phyloP scores from a whole-genome alignment of 768 basidiomycete species.

The Boletus subcaerulescens region DNA sequence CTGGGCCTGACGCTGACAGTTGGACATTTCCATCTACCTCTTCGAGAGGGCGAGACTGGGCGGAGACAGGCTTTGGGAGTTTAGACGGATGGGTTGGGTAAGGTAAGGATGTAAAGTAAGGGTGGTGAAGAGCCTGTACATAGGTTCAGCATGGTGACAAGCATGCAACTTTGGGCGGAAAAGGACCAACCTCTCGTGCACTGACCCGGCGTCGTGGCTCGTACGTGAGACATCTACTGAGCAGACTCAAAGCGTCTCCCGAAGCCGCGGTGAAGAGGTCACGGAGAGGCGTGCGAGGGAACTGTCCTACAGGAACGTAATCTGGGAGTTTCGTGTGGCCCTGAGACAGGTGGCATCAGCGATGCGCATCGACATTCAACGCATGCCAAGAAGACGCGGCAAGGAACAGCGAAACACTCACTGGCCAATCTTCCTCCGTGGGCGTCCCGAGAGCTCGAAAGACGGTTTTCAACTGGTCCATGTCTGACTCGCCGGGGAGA shows the following conservation, averaged over 20 bases:
- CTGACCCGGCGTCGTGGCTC: conserved; percentile 82
- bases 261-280: conserved; percentile 91
- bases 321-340: conserved; percentile 90
- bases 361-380: background rate
- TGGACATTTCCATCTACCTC: conserved; percentile 77
- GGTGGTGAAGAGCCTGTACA: conserved; percentile 73
- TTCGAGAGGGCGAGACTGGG: conserved; percentile 59
- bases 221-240: conserved; percentile 75
- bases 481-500: conserved; percentile 90
- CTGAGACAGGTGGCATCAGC: conserved; percentile 36
- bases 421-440: conserved; percentile 97
- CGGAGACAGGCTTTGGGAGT: conserved; percentile 68
- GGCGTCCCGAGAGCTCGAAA: conserved; percentile 96
- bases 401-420: conserved; percentile 35
- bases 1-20: conserved; percentile 45
- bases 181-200: conserved; percentile 65
- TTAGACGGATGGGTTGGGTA: conserved; percentile 86
- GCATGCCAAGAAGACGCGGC: background rate
- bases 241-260: conserved; percentile 78
- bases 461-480: conserved; percentile 94
- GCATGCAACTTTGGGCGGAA: background rate
- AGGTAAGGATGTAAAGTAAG: conserved; percentile 85
- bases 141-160: background rate
- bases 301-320: conserved; percentile 82
- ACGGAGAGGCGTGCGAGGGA: conserved; percentile 77